Conservation (phyloP, 257 asterid species). For the Capsicum pubescens region DNA sequence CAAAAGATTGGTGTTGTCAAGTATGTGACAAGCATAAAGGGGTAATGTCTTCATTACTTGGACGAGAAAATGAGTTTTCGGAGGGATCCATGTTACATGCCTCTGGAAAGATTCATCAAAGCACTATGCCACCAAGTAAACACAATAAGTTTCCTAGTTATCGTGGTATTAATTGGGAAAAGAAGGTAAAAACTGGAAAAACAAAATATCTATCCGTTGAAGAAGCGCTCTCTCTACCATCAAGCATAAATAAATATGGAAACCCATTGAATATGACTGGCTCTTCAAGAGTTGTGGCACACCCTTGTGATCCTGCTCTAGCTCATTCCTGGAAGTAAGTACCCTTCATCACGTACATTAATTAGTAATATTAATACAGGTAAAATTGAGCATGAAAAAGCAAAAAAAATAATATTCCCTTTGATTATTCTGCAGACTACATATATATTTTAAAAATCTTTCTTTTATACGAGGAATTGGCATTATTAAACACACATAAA, state of each 20-base stretch:
- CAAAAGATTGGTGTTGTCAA: conserved; percentile 54
- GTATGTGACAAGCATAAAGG: conserved; percentile 41
- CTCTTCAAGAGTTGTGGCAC: background rate
- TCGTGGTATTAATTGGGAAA: conserved; percentile 41
- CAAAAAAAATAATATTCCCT: no score
- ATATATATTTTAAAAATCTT: no score
- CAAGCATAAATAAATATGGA: background rate
- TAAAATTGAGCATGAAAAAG: no score
- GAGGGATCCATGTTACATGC: background rate
- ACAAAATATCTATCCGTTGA: conserved; percentile 48
- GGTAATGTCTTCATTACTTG: conserved; percentile 32
- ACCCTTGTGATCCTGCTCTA: conserved; percentile 42
- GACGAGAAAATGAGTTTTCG: conserved; percentile 23
- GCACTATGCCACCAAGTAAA: background rate
- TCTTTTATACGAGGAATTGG: no score
- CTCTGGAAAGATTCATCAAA: background rate
- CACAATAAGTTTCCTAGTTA: background rate
- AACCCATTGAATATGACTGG: background rate
- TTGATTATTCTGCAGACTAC: no score
- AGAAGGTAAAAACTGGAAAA: conserved; percentile 51
- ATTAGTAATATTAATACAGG: no score
- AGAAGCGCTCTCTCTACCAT: conserved; percentile 58
- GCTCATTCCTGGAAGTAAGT: conserved; percentile 66
- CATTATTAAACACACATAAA: no score
- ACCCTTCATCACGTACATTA: background rate